phyloP scores from a whole-genome alignment of 306 rosid species.

The Betula pendula region DNA sequence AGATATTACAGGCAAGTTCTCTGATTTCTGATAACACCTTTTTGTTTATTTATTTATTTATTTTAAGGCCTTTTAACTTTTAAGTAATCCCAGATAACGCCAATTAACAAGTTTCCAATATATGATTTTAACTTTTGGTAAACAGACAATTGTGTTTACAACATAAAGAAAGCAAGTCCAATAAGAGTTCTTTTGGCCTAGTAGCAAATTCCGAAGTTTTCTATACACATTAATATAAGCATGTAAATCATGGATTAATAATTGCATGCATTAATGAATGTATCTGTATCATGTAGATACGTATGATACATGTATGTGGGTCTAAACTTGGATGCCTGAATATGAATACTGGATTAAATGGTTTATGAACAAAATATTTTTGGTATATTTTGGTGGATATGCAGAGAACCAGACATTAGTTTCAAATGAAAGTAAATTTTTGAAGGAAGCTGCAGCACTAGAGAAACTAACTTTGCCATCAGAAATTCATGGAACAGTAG shows the following conservation, averaged over 20 bases:
- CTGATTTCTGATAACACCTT: not conserved
- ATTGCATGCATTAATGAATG: not conserved
- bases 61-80: too few species aligned
- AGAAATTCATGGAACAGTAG: conserved; percentile 27
- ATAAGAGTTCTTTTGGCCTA: not conserved
- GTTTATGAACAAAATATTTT: not conserved
- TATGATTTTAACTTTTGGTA: not conserved
- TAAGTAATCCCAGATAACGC: not conserved
- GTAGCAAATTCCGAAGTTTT: not conserved
- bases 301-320: not conserved
- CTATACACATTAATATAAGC: not conserved
- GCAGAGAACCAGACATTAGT: conserved; percentile 43
- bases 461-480: conserved; percentile 58
- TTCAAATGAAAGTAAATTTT: conserved; percentile 33
- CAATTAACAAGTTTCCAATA: not conserved
- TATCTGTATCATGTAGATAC: not conserved
- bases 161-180: not conserved
- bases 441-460: conserved; percentile 51
- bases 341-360: not conserved
- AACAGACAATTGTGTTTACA: not conserved
- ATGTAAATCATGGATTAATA: not conserved
- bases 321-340: not conserved
- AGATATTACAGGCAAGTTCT: conserved; percentile 53
- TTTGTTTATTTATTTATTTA: too few species aligned
- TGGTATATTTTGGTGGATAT: conserved; percentile 4